Evolutionary conservation across 257 asterid genomes (phyloP).

Genomic region (Lycium ferocissimum): DNA sequence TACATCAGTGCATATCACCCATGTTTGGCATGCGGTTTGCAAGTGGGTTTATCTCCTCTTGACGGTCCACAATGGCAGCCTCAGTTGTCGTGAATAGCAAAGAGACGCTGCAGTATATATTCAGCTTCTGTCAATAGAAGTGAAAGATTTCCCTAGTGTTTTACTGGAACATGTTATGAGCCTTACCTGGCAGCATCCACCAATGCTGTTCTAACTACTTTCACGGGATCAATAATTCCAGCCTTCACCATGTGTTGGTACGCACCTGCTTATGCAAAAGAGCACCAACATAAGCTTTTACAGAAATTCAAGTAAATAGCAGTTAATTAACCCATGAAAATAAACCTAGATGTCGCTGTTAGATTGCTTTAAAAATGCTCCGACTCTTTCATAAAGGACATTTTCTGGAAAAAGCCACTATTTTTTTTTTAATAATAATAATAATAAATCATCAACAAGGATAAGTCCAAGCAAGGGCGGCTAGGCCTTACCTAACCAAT

Average conservation of each 20-base stretch:
- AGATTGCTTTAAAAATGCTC: neutral
- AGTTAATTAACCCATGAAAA: neutral
- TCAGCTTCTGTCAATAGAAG: conserved; percentile 19
- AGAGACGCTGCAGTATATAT: conserved; percentile 59
- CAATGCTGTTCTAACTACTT: conserved; percentile 83
- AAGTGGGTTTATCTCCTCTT: conserved; percentile 59
- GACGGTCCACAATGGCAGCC: conserved; percentile 63
- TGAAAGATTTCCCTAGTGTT: neutral
- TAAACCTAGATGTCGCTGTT: neutral
- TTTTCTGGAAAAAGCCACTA: neutral
- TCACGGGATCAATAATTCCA: conserved; percentile 84
- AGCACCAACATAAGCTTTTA: neutral
- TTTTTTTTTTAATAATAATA: no score
- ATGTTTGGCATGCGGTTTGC: conserved; percentile 65
- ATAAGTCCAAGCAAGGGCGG: no score
- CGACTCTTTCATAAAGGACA: neutral
- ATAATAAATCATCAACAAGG: no score
- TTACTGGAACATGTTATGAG: neutral
- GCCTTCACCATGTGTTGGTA: conserved; percentile 80
- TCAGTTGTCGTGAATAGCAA: conserved; percentile 74
- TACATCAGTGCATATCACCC: conserved; percentile 44
- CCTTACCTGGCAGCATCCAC: conserved; percentile 79
- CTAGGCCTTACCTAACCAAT: no score
- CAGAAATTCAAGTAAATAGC: neutral
- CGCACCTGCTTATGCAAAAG: conserved; percentile 50